Evolutionary conservation across 2,329 filamentous ascomycete species (phyloP).

Genomic region (Hypoxylon rubiginosum): DNA sequence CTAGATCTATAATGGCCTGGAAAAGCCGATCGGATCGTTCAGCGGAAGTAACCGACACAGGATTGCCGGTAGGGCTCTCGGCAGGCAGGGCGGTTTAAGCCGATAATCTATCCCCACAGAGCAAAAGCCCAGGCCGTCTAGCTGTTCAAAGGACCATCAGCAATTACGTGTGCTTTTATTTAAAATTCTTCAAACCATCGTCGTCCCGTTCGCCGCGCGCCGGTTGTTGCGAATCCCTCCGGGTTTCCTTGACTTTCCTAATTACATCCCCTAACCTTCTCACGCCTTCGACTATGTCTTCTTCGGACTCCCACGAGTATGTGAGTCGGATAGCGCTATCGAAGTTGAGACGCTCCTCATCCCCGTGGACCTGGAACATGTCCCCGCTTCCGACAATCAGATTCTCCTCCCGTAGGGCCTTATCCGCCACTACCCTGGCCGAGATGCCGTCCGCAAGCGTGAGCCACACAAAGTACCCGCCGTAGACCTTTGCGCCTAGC

Average conservation of each 20-base stretch:
- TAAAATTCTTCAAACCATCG: neutral
- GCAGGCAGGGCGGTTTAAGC: neutral
- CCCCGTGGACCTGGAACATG: conserved; percentile 76
- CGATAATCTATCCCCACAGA: neutral
- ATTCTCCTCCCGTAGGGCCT: conserved; percentile 72
- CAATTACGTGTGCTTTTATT: neutral
- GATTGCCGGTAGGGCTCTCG: neutral
- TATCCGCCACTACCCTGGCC: conserved; percentile 67
- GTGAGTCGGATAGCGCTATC: conserved; percentile 73
- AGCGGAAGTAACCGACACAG: neutral
- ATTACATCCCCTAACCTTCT: conserved; percentile 68
- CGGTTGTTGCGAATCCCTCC: neutral
- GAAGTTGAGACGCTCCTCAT: conserved; percentile 68
- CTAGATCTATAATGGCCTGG: neutral
- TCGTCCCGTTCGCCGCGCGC: neutral
- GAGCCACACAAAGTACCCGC: conserved; percentile 91
- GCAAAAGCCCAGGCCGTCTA: neutral
- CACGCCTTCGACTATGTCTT: conserved; percentile 75
- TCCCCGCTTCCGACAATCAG: conserved; percentile 77
- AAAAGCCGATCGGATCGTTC: neutral
- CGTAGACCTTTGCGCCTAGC: conserved; percentile 60
- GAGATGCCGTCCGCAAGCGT: conserved; percentile 65
- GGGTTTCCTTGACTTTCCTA: neutral
- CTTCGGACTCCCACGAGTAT: conserved; percentile 79
- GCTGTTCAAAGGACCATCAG: neutral